A percentile compares a stretch with the other conserved stretches of the same genome.
These are phyloP conservation scores for Russula brevipes DNA, from an alignment of 768 basidiomycete genomes.

Conservation along the genomic window DNA sequence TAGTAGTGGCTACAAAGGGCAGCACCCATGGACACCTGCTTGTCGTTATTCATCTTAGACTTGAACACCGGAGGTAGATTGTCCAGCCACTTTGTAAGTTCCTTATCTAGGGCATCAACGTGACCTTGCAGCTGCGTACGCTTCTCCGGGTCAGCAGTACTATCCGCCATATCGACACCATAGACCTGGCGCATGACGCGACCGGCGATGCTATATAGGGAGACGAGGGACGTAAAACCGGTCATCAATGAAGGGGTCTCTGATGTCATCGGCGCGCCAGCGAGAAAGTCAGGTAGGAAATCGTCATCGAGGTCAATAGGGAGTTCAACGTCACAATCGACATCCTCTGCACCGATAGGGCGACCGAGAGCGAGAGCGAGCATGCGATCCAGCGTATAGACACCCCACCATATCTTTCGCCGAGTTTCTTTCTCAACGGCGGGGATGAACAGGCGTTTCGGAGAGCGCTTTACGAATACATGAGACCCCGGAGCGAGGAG, in stretches of 20 bases:
- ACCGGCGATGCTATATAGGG: conserved; percentile 81
- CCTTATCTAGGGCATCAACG: conserved; percentile 72
- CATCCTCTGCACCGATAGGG: conserved; percentile 83
- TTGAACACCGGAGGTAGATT: conserved; percentile 71
- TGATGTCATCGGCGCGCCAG: conserved; percentile 52
- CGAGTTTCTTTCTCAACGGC: conserved; percentile 85
- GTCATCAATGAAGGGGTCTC: conserved; percentile 69
- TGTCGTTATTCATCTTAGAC: conserved; percentile 63
- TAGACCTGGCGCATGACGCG: conserved; percentile 79
- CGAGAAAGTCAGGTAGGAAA: conserved; percentile 63
- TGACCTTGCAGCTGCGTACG: conserved; percentile 69
- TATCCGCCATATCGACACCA: conserved; percentile 69
- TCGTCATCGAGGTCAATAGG: conserved; percentile 85
- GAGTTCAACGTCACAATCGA: conserved; percentile 84
- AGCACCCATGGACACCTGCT: conserved; percentile 81
- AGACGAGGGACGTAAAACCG: conserved; percentile 69
- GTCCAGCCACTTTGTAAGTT: conserved; percentile 80
- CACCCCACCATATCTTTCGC: conserved; percentile 91
- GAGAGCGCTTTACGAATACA: conserved; percentile 58
- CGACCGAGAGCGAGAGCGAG: conserved; percentile 85
- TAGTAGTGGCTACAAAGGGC: conserved; percentile 88
- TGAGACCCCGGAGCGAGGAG: conserved; percentile 24
- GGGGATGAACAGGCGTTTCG: conserved; percentile 62
- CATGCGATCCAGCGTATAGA: conserved; percentile 88
- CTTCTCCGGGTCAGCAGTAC: conserved; percentile 62